Evolutionary conservation across 495 filamentous ascomycete species (phyloP), one percentile per base, ranked within the genome.

Genomic region (Oidiodendron maius): DNA sequence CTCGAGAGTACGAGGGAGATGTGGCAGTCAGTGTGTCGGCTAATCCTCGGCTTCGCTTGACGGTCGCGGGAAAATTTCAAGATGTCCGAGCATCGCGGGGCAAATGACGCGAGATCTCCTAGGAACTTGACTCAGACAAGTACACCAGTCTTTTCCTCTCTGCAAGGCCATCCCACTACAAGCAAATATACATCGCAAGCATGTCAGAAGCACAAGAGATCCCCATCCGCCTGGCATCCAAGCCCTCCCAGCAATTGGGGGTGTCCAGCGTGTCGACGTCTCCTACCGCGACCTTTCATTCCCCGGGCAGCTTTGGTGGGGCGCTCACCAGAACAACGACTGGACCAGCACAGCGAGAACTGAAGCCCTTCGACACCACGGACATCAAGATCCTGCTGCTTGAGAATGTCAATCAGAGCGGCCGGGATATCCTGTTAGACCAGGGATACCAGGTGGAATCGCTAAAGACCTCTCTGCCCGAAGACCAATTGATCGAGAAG

Each of bases 391-490:
- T 99, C 32, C 71, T 99, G 48, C 75, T 99, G 6, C 71, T 99
- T 20, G 94, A 99, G 67, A 97, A 97, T 68, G 85, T 99, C 48
- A 96, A 97, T 64, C 75, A 88, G 66, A 90, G 88, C 16, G 94
- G 91, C 11, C 72, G 75, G 59, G 86, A 95, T 16, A 87, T 95
- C 26, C 72, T 99, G 25, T 78, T 68, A 34, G 70, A 70, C 44
- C 90, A 97, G 71, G 91, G 93, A 11, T 99, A 99, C 65, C 94
- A 97, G 62, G 93, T 99, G 24, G 94, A 97, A 64, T 81, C 81
- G 46, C 70, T 91, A 47, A 97, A 94, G 73, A 80, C 79, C 44
- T 95, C 91, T 3, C 69, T 99, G 40, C 81, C 89, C 2, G 93
- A 99, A 58, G 89, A 93, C 57, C 75, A 96, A 64, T 78, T 99